phyloP scores from a whole-genome alignment of 208 protist genomes.

The Naegleria lovaniensis region DNA sequence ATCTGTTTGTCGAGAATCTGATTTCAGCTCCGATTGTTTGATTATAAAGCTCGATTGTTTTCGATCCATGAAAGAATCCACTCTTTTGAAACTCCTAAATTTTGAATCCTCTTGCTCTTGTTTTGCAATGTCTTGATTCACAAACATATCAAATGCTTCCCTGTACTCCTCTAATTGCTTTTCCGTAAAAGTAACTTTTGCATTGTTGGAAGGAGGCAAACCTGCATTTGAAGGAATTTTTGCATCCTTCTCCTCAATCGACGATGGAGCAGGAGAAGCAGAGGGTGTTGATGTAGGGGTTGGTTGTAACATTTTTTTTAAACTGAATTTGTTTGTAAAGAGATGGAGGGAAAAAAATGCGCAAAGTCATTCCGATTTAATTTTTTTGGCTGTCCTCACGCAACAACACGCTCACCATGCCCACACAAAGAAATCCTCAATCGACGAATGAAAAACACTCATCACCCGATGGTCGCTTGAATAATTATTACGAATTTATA shows the following conservation, averaged over 20 bases:
- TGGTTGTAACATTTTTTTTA: background rate
- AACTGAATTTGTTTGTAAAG: background rate
- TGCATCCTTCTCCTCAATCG: background rate
- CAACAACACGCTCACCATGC: too few species aligned
- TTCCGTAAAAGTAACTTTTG: background rate
- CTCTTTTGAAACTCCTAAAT: background rate
- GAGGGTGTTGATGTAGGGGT: background rate
- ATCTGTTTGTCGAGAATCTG: background rate
- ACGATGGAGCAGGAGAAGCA: background rate
- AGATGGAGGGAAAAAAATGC: too few species aligned
- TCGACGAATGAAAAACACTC: too few species aligned
- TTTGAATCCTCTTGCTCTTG: background rate
- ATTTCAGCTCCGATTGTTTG: background rate
- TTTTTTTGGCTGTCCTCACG: too few species aligned
- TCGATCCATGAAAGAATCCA: background rate
- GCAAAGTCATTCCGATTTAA: too few species aligned
- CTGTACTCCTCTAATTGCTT: background rate
- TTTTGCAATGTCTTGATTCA: background rate
- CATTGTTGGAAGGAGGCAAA: background rate
- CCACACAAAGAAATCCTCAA: too few species aligned
- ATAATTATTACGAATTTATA: too few species aligned
- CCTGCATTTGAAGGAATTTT: background rate
- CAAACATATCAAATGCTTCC: conserved; percentile 2
- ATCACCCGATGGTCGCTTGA: too few species aligned
- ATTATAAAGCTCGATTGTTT: background rate